phyloP scores from a whole-genome alignment of 2,329 filamentous ascomycete species.

The Diaporthe sp. region DNA sequence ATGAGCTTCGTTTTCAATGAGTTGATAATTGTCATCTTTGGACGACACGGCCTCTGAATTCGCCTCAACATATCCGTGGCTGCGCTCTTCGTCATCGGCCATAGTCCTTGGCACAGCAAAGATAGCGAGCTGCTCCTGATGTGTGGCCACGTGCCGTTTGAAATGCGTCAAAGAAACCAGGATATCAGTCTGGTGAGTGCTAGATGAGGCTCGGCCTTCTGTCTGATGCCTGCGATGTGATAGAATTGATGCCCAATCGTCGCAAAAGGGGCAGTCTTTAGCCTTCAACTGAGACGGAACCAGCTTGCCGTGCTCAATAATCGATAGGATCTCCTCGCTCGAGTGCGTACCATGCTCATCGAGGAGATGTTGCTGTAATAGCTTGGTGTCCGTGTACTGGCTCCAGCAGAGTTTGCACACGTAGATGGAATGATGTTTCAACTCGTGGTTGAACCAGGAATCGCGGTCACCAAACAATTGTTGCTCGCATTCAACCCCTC shows the following conservation, averaged over 20 bases:
- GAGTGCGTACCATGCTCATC: background rate
- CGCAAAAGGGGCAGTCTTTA: background rate
- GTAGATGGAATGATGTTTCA: background rate
- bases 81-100: background rate
- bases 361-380: background rate
- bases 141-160: conserved; percentile 8
- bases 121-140: conserved; percentile 1
- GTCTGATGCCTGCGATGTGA: background rate
- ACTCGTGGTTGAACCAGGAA: background rate
- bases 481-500: background rate
- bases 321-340: background rate
- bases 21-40: background rate
- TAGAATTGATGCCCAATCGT: background rate
- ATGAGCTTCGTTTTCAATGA: too few species aligned
- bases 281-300: background rate
- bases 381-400: background rate
- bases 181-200: background rate
- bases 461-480: background rate
- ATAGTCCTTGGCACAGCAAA: background rate
- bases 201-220: background rate
- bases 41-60: background rate
- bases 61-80: background rate
- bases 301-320: background rate
- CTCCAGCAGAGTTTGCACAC: background rate
- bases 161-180: background rate